A percentile compares a stretch with the other conserved stretches of the same genome.
phyloP scores from a whole-genome alignment of 2,329 filamentous ascomycete genomes.

The Penicillium sp. region DNA sequence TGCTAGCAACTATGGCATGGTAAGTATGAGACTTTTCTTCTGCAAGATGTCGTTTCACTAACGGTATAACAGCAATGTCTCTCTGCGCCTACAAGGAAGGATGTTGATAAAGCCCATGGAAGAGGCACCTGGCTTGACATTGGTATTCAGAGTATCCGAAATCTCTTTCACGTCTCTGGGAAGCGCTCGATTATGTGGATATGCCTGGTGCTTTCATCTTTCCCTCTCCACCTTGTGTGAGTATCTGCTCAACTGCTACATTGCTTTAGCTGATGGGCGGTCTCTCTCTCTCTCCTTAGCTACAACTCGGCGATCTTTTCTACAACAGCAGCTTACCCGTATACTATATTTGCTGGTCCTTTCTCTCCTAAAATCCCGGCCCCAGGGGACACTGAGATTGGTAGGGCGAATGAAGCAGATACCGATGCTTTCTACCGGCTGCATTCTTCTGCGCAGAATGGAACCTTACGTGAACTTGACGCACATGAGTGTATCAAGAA shows the following conservation, averaged over 20 bases:
- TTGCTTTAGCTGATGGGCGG: too few relatives aligned
- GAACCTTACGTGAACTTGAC: not conserved
- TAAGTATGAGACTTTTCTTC: not conserved
- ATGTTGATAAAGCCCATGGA: constrained; percentile 56
- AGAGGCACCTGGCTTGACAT: constrained; percentile 50
- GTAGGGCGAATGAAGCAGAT: not conserved
- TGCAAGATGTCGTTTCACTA: too few relatives aligned
- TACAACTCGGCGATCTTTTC: constrained; percentile 24
- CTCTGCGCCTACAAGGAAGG: constrained; percentile 54
- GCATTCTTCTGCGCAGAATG: not conserved
- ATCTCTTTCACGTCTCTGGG: constrained; percentile 36
- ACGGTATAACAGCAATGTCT: constrained; percentile 49
- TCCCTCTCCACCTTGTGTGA: constrained; percentile 24
- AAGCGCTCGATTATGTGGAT: constrained; percentile 28
- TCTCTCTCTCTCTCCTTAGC: not conserved
- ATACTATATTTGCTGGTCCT: constrained; percentile 12
- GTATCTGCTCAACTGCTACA: not conserved
- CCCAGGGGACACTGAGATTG: not conserved
- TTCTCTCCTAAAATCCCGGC: not conserved
- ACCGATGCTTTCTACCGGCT: not conserved
- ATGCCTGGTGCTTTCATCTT: constrained; percentile 19
- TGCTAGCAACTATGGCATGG: constrained; percentile 56
- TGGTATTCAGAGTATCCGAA: constrained; percentile 44
- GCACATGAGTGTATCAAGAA: not conserved
- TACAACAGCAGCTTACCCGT: constrained; percentile 14